Base-by-base conservation (phyloP, 2,329 filamentous ascomycete genomes). In the Thelonectria discophora region DNA sequence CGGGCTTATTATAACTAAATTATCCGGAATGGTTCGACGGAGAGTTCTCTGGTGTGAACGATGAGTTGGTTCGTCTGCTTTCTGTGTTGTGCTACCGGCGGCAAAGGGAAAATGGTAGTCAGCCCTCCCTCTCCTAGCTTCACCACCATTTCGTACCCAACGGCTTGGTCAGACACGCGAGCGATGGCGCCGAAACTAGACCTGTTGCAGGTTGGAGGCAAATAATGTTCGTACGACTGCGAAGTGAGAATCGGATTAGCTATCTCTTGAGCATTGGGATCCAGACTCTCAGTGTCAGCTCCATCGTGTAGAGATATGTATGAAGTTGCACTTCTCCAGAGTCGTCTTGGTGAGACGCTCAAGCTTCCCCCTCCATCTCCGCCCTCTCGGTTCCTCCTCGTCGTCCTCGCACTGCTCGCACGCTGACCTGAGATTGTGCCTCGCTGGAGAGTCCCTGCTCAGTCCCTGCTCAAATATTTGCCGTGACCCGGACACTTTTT, bases 161-260 rank as follows among this genome's bases (percentile, higher is more conserved):
- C 51, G 39, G 17, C 40, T 46, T 54, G 30, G 51, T 46, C 51
- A 54, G 43, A 46, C 51, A 54, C n/a, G n/a, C 27, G 39, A 42
- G 8, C 9, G 27, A 8, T 8, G 27, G 27, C 27, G 27, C 9
- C 9, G 27, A 17, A 17, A 42, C 39, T 42, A 42, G 39, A 42
- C 39, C n/a, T 18, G 39, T 42, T 15, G 11, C 17, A 10, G 39
- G 39, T 18, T 20, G 4, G 7, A 5, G 13, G 11, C 3, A 11
- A 34, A 7, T 9, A 37, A 13, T 43, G 5, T 46, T 46, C 18
- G 20, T 46, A 46, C 39, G 39, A 21, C 42, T 24, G 21, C 13
- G 42, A 40, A 21, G 12, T 18, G 20, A 40, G 17, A 51, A 20
- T 15, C 32, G 24, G 12, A 37, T 51, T 18, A 51, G 27, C 7